These are phyloP conservation scores for Fistulifera pelliculosa DNA, from an alignment of 108 stramenopile genomes.

Conservation along the genomic window DNA sequence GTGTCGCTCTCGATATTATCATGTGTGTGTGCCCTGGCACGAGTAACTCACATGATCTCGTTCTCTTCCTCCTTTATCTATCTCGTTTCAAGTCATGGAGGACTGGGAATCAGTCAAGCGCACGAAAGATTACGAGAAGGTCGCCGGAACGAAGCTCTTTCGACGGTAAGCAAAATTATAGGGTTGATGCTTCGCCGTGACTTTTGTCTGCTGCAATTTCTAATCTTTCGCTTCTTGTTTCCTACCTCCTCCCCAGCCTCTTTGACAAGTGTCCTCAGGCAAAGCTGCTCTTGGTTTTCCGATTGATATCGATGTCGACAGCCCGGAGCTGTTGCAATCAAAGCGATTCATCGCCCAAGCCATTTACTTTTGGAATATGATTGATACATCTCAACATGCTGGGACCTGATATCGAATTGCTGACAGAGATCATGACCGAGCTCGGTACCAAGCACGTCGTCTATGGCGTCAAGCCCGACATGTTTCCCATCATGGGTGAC, in stretches of 20 bases:
- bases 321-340: constrained; percentile 13
- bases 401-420: constrained; percentile 28
- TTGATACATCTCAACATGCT: constrained; percentile 32
- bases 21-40: too few relatives aligned
- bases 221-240: too few relatives aligned
- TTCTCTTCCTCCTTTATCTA: too few relatives aligned
- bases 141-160: constrained; percentile 24
- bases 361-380: constrained; percentile 24
- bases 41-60: too few relatives aligned
- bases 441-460: constrained; percentile 19
- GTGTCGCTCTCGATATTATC: too few relatives aligned
- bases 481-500: constrained; percentile 23
- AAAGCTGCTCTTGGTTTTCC: constrained; percentile 29
- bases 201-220: too few relatives aligned
- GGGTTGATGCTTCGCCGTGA: too few relatives aligned
- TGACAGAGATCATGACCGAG: constrained; percentile 25
- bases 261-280: constrained; percentile 15
- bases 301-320: constrained; percentile 17
- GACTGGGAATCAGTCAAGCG: constrained; percentile 21
- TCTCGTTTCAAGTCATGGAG: too few relatives aligned
- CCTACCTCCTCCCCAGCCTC: too few relatives aligned
- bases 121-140: constrained; percentile 15
- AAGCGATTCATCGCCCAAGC: constrained; percentile 23
- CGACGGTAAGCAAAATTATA: constrained; percentile 17
- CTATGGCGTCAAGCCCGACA: constrained; percentile 31